Percentiles rank a stretch among this genome's conserved stretches.
Evolutionary conservation across 2,329 filamentous ascomycete genomes (phyloP).

Genomic region (Acrocalymma vagum): DNA sequence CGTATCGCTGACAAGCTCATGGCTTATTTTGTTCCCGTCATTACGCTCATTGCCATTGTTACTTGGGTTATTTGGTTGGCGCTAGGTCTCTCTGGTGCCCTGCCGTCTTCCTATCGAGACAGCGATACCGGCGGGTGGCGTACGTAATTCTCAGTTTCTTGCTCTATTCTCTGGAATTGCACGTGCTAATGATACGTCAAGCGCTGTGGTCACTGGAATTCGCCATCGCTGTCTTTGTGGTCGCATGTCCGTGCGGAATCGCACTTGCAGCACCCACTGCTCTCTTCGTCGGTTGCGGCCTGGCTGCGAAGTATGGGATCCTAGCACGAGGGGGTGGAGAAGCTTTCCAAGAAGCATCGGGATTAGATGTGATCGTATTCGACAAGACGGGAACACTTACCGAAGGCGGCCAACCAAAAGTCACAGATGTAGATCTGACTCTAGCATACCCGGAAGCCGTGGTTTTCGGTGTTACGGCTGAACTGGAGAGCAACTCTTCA

Average conservation of each 20-base stretch:
- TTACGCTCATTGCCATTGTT: constrained; percentile 2
- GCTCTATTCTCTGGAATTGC: no score
- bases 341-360: no score
- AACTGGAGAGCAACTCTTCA: no score
- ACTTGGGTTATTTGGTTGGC: no score
- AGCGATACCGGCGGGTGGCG: not conserved
- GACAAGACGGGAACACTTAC: constrained; percentile 26
- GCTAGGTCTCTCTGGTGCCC: no score
- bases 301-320: not conserved
- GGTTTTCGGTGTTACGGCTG: no score
- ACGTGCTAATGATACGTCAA: no score
- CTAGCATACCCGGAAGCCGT: no score
- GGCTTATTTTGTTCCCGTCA: constrained; percentile 9
- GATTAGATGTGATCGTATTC: constrained; percentile 20
- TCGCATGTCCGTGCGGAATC: constrained; percentile 23
- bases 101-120: not conserved
- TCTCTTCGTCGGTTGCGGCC: constrained; percentile 20
- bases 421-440: no score
- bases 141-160: no score
- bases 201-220: not conserved
- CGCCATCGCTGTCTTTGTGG: constrained; percentile 16
- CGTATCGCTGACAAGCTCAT: constrained; percentile 7
- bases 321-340: no score
- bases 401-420: no score
- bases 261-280: constrained; percentile 21